Conservation (phyloP, 345 rosid species). For the Excoecaria agallocha region DNA sequence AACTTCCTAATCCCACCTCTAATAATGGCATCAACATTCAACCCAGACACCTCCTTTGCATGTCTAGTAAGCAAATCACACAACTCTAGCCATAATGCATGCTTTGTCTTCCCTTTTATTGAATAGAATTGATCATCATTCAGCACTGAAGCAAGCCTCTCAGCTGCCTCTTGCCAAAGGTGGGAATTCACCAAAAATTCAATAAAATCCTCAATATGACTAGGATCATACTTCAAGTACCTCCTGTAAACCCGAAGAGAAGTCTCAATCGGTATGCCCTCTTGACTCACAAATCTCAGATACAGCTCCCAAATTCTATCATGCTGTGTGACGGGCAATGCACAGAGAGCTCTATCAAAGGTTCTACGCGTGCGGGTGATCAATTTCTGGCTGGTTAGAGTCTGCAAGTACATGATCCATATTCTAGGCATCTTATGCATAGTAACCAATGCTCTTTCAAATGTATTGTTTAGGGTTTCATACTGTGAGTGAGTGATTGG, state of each 20-base stretch:
- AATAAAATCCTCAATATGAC: constrained; percentile 82
- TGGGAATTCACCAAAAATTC: constrained; percentile 79
- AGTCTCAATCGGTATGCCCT: constrained; percentile 87
- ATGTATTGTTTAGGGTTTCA: constrained; percentile 79
- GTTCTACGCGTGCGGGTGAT: constrained; percentile 57
- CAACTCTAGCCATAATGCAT: constrained; percentile 84
- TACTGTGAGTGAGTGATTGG: constrained; percentile 65
- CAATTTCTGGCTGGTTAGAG: constrained; percentile 57
- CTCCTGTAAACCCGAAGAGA: constrained; percentile 86
- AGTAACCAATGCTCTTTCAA: constrained; percentile 80
- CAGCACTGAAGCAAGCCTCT: constrained; percentile 82
- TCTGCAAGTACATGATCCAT: constrained; percentile 80
- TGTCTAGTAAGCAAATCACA: constrained; percentile 82
- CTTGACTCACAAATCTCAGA: constrained; percentile 79
- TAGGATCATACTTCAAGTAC: constrained; percentile 91
- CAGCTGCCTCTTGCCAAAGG: constrained; percentile 91
- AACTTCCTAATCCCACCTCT: constrained; percentile 96
- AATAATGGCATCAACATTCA: constrained; percentile 89
- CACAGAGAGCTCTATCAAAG: constrained; percentile 83
- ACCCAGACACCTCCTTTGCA: constrained; percentile 79
- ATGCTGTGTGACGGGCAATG: constrained; percentile 85
- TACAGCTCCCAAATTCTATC: constrained; percentile 92
- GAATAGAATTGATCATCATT: constrained; percentile 85
- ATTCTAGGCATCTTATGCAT: constrained; percentile 97
- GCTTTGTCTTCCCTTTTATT: constrained; percentile 85